Conservation (phyloP, 2,329 filamentous ascomycete genomes). For the Arthrocladium fulminans region DNA sequence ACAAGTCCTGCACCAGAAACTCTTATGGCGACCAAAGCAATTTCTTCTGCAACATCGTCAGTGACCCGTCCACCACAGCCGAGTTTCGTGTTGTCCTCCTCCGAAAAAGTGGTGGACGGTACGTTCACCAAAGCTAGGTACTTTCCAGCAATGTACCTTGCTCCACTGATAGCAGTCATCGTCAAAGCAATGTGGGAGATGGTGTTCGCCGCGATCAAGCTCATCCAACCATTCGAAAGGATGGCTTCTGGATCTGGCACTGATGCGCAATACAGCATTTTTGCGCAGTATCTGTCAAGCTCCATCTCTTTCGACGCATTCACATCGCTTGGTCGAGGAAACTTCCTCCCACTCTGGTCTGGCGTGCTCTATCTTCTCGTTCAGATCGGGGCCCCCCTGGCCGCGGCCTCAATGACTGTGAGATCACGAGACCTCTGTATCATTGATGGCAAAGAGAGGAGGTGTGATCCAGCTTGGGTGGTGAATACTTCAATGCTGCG, state of each 20-base stretch:
- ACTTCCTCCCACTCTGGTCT: conserved; percentile 9
- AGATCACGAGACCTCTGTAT: conserved; percentile 10
- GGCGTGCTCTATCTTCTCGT: conserved; percentile 9
- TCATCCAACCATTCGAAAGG: conserved; percentile 19
- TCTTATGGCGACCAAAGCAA: neutral
- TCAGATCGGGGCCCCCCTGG: conserved; percentile 8
- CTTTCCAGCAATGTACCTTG: conserved; percentile 6
- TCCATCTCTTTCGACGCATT: conserved; percentile 8
- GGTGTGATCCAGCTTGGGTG: conserved; percentile 14
- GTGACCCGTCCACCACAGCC: conserved; percentile 3
- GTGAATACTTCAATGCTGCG: conserved; percentile 11
- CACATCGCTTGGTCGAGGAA: conserved; percentile 4
- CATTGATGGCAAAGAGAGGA: neutral
- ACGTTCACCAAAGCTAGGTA: conserved; percentile 1
- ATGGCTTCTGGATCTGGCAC: conserved; percentile 11
- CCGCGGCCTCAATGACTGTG: conserved; percentile 11
- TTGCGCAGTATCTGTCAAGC: conserved; percentile 14
- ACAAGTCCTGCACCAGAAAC: neutral
- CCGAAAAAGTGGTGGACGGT: neutral
- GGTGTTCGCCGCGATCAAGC: conserved; percentile 13
- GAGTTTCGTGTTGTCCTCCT: neutral
- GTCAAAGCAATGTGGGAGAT: conserved; percentile 12
- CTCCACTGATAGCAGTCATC: conserved; percentile 6
- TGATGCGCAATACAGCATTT: conserved; percentile 8
- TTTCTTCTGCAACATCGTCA: neutral